A percentile compares a stretch with the other conserved stretches of the same genome.
Conservation (phyloP, 768 basidiomycete genomes). For the Mrakia gelida region DNA sequence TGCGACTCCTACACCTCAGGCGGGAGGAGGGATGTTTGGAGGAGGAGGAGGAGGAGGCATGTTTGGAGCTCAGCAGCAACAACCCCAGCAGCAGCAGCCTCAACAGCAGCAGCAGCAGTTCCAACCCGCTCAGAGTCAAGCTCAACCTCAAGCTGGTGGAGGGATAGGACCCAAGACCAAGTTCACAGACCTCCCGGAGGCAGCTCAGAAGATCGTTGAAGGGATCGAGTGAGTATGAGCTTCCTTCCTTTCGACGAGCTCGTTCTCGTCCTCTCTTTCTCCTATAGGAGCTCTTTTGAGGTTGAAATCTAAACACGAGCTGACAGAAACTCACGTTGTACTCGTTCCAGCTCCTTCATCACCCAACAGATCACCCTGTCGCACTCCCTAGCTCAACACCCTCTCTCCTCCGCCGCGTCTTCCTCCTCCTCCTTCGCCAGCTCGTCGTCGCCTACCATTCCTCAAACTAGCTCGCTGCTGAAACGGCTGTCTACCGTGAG, state of each 20-base stretch:
- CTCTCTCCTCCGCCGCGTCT: conserved; percentile 26
- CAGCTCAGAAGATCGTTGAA: conserved; percentile 30
- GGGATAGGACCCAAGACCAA: conserved; percentile 27
- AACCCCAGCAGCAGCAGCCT: conserved; percentile 22
- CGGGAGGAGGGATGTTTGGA: conserved; percentile 18
- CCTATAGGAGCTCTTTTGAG: too few species aligned
- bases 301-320: not conserved
- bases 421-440: conserved; percentile 15
- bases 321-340: not conserved
- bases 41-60: conserved; percentile 18
- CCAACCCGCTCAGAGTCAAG: conserved; percentile 21
- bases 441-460: conserved; percentile 12
- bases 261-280: not conserved
- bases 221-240: conserved; percentile 25
- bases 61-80: conserved; percentile 14
- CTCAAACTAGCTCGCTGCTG: conserved; percentile 24
- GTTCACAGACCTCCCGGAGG: conserved; percentile 30
- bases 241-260: not conserved
- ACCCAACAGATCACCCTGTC: conserved; percentile 20
- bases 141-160: conserved; percentile 1
- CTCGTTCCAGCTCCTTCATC: conserved; percentile 22
- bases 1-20: not conserved
- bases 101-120: conserved; percentile 26
- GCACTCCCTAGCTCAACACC: conserved; percentile 26
- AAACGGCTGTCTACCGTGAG: conserved; percentile 24